Base-by-base conservation (phyloP, 257 asterid genomes). In the Nicotiana tomentosiformis region DNA sequence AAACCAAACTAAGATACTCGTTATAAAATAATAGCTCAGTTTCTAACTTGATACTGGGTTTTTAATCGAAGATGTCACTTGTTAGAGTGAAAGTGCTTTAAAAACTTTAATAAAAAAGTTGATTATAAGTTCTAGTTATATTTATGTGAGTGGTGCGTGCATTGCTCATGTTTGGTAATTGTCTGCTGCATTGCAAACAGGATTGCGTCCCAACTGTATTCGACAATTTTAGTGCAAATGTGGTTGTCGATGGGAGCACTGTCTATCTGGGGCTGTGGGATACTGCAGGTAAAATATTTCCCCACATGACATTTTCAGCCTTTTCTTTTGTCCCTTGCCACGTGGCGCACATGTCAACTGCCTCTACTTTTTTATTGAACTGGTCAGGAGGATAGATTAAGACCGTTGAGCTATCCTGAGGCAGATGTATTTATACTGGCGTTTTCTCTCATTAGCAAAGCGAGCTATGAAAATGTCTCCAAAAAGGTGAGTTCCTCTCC, bases 341-440 rank as follows among this genome's bases (percentile, higher is more conserved):
- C 70, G 57, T 70, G 81, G 82, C 77, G 78, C 76, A 65, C 39
- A 69, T 64, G 70, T 53, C 60, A 30, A 81, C 57, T 85, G 30
- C 37, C 83, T 20, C 20, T 72, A 46, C 35, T 46, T 39, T 39
- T n/a, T 39, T 5, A 43, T 46, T 72, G 78, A 46, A 68, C 30
- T 93, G 98, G 98, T 69, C 98, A 95, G 86, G 98, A 95, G 91
- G 98, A 93, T 78, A 89, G 98, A 84, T 88, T 94, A 84, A 90
- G 98, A 81, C 99, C 99, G 3, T 85, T 94, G 86, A 94, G 98
- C 89, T 94, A 94, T 85, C 97, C 97, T 55, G 98, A 97, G 77
- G 99, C 99, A 46, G 99, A 95, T 89, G 97, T 95, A 78, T 95
- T 94, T 82, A 92, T 95, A 85, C 97, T 95, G 83, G 90, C 97